A percentile compares a stretch with the other conserved stretches of the same genome.
phyloP scores from a whole-genome alignment of 306 rosid genomes.

The Cyamopsis tetragonoloba region DNA sequence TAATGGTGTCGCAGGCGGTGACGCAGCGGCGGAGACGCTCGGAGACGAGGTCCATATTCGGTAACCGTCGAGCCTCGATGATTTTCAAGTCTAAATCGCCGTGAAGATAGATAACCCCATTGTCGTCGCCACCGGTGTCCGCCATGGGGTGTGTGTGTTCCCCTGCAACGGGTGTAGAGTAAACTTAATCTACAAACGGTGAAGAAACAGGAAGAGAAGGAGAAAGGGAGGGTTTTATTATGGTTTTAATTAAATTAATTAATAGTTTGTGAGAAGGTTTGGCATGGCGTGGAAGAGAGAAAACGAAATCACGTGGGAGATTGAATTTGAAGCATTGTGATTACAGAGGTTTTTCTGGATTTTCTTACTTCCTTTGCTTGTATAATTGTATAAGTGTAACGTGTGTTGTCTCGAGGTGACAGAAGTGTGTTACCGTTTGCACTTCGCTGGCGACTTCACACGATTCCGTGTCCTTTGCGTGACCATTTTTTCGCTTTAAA shows the following conservation, averaged over 20 bases:
- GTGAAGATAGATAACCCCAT: constrained; percentile 47
- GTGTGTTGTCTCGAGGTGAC: background rate
- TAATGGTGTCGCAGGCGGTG: constrained; percentile 68
- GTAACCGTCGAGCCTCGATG: constrained; percentile 53
- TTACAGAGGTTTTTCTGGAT: too few species aligned
- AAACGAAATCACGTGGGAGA: background rate
- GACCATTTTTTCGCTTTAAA: background rate
- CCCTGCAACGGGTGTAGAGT: background rate
- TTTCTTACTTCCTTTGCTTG: background rate
- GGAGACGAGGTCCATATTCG: constrained; percentile 82
- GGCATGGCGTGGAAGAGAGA: background rate
- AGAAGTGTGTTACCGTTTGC: background rate
- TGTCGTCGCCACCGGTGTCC: constrained; percentile 23
- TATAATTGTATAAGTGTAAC: too few species aligned
- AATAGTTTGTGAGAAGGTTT: too few species aligned
- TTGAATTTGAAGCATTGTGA: too few species aligned
- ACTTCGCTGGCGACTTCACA: background rate
- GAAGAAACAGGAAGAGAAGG: background rate
- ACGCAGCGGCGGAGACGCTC: constrained; percentile 76
- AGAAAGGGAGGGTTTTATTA: background rate
- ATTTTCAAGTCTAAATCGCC: constrained; percentile 80
- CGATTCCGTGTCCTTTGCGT: background rate
- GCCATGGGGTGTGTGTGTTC: constrained; percentile 41
- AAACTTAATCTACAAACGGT: background rate
- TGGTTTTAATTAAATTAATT: too few species aligned